Base-by-base conservation (phyloP, 1,284 basidiomycete species). In the Ustilago esculenta region DNA sequence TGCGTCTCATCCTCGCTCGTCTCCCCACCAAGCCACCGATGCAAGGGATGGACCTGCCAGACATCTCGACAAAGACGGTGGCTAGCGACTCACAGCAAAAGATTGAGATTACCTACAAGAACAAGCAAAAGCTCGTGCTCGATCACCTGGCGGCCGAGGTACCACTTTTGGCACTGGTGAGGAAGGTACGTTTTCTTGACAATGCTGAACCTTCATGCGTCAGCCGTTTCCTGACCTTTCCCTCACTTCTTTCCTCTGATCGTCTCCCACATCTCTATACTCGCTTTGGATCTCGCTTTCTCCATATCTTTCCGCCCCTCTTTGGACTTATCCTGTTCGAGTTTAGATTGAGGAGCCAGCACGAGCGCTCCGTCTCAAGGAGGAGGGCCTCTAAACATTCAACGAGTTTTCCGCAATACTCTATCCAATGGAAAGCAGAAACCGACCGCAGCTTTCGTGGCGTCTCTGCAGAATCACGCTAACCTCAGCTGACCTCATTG, bases 311-410 rank as follows among this genome's bases (percentile, higher is more conserved):
- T 12, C 27, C 27, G 27, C 27, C 27, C 27, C 27, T 29, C 27
- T n/a, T n/a, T n/a, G n/a, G n/a, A n/a, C n/a, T n/a, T n/a, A n/a
- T n/a, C n/a, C n/a, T n/a, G n/a, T n/a, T n/a, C n/a, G n/a, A n/a
- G n/a, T n/a, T n/a, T 35, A 71, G 68, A 56, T 71, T 37, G 68
- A 71, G 58, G 63, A 47, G 29, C 68, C 68, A 49, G 68, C 68
- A 45, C 48, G 56, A 44, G 63, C 58, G 11, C 50, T 71, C 1
- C 50, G 63, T n/a, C 44, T 71, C 27, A 66, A 71, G 34, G 68
- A 71, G 20, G 68, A 71, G 27, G 68, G 68, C 43, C 60, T 71
- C 14, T 71, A 37, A 41, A 3, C 9, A 3, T 11, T 14, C 25
- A 21, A 3, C 10, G 21, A 34, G 12, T 15, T 6, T 30, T 37